Conservation (phyloP, 2,329 filamentous ascomycete genomes). For the Colletotrichum orbiculare region DNA sequence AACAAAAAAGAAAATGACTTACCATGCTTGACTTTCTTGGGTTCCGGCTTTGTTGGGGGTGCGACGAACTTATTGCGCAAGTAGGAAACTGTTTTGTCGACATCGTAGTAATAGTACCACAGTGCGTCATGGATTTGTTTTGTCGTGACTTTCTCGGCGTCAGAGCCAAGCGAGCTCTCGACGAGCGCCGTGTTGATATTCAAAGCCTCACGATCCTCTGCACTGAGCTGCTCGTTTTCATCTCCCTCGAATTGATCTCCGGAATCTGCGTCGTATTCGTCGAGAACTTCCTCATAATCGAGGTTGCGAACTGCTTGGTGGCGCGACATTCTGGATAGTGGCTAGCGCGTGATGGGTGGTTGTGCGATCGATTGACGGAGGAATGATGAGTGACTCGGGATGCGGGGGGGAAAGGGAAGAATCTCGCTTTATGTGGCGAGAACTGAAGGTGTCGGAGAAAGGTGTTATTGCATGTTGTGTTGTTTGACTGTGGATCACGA, state of each 20-base stretch:
- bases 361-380: background rate
- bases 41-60: constrained; percentile 51
- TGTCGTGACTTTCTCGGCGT: constrained; percentile 65
- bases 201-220: constrained; percentile 65
- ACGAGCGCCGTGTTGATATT: constrained; percentile 74
- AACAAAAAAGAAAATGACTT: constrained; percentile 43
- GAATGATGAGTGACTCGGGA: background rate
- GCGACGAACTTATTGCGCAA: constrained; percentile 73
- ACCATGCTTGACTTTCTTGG: constrained; percentile 57
- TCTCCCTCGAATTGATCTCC: constrained; percentile 55
- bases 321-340: constrained; percentile 53
- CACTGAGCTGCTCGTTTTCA: constrained; percentile 58
- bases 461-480: constrained; percentile 20
- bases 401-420: background rate
- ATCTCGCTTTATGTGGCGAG: background rate
- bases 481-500: background rate
- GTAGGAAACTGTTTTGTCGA: constrained; percentile 86
- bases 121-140: constrained; percentile 86
- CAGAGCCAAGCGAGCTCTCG: constrained; percentile 70
- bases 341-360: constrained; percentile 1
- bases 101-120: constrained; percentile 96
- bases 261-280: constrained; percentile 58
- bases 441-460: background rate
- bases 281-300: constrained; percentile 60
- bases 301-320: constrained; percentile 60